Percentiles rank a stretch among this genome's conserved stretches.
phyloP scores from a whole-genome alignment of 73 alveolate genomes.

The Paramecium pentaurelia region DNA sequence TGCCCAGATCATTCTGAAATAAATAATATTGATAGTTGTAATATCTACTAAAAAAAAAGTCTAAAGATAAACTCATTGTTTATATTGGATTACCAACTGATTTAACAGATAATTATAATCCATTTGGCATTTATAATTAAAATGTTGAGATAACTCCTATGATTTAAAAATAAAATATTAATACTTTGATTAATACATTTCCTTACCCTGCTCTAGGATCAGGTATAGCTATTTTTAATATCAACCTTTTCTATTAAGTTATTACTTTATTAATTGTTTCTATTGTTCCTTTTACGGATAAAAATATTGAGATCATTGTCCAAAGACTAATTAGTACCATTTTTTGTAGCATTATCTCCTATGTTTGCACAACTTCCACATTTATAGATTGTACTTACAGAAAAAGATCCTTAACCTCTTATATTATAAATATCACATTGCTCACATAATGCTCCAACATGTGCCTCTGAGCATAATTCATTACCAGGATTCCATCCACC shows the following conservation, averaged over 20 bases:
- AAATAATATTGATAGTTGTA: background rate
- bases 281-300: background rate
- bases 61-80: background rate
- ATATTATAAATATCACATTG: conserved; percentile 8
- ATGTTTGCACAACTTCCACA: conserved; percentile 31
- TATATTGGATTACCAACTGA: conserved; percentile 13
- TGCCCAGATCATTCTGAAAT: conserved; percentile 45
- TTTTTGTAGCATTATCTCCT: background rate
- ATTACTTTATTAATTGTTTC: background rate
- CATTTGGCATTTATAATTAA: background rate
- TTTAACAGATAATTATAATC: background rate
- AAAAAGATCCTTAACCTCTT: conserved; percentile 6
- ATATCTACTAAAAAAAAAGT: background rate
- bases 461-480: background rate
- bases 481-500: conserved; percentile 53
- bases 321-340: background rate
- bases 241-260: background rate
- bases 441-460: conserved; percentile 50
- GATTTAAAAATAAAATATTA: background rate
- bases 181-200: background rate
- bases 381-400: background rate
- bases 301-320: background rate
- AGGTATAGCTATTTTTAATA: background rate
- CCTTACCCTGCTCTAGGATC: background rate
- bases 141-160: background rate